Base-by-base conservation (phyloP, 2,329 filamentous ascomycete species). In the Juglanconis oblonga region DNA sequence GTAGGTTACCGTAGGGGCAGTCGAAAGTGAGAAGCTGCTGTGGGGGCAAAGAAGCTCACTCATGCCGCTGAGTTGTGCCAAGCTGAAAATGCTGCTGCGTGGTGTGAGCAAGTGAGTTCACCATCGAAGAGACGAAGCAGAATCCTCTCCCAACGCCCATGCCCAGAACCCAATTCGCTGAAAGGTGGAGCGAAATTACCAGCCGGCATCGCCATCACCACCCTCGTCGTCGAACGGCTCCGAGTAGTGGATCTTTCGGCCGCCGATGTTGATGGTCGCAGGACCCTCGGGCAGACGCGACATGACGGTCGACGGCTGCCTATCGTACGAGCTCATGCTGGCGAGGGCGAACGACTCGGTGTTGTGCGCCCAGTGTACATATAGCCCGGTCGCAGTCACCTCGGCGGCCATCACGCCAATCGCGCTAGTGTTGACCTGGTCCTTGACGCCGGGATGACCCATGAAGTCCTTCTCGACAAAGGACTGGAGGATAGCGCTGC, bases 351-450 rank as follows among this genome's bases (percentile, higher is more conserved):
- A 88, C 1, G 84, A 87, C 72, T 98, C 94, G 0, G 95, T 99
- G 70, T 98, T 99, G 79, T 99, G 95, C 1, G 90, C 93, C 77
- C 96, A 99, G 74, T 94, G 94, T 55, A 99, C 83, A 70, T 90
- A 92, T 65, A 91, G 86, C 1, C 92, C 92, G 29, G 84, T 81
- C 11, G 79, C 80, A 0, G 85, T 88, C 77, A 92, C 95, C 77
- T 98, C 98, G 68, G 97, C 90, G 1, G 87, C 87, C 79, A 99
- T 87, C 60, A 97, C 85, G 2, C 95, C 95, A 68, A 99, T 96
- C 35, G 94, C 93, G 3, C 91, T 92, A n/a, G 86, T 81, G 10
- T 91, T 94, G 57, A 88, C 85, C 67, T 92, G 95, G 68, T 88
- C 81, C 66, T 80, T 82, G 64, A 99, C 93, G 54, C 92, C 91